Percentiles rank a stretch among this genome's conserved stretches.
Conservation (phyloP, 495 filamentous ascomycete genomes). For the Aspergillus bridgeri region DNA sequence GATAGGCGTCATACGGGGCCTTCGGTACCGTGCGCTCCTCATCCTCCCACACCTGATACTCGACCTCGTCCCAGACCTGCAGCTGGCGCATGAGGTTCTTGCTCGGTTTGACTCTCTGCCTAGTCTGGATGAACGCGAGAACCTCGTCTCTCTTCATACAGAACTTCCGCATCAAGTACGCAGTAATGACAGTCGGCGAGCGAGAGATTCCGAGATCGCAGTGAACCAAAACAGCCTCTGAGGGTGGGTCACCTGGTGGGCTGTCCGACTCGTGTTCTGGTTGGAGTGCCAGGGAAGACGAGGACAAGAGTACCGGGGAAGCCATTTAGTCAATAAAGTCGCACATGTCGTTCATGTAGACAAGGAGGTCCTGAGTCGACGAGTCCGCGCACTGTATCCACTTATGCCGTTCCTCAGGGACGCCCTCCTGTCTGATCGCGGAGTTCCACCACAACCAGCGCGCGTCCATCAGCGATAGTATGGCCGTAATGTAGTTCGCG, state of each 20-base stretch:
- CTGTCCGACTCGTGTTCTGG: slow-evolving; percentile 4
- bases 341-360: slow-evolving; percentile 30
- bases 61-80: slow-evolving; percentile 26
- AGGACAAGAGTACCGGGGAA: slow-evolving; percentile 18
- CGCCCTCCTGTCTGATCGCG: slow-evolving; percentile 24
- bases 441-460: slow-evolving; percentile 24
- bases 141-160: slow-evolving; percentile 5
- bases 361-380: slow-evolving; percentile 33
- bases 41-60: slow-evolving; percentile 35
- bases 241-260: slow-evolving; percentile 8
- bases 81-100: slow-evolving; percentile 26
- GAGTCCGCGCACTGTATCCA: slow-evolving; percentile 34
- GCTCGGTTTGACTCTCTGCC: slow-evolving; percentile 24
- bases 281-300: slow-evolving; percentile 16
- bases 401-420: slow-evolving; percentile 30
- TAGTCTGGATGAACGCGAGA: slow-evolving; percentile 15
- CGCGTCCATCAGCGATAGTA: slow-evolving; percentile 31
- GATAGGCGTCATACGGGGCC: slow-evolving; percentile 23
- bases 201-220: slow-evolving; percentile 36
- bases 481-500: slow-evolving; percentile 31
- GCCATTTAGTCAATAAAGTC: slow-evolving; percentile 39
- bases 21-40: slow-evolving; percentile 26
- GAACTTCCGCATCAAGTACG: slow-evolving; percentile 32
- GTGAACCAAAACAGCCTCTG: slow-evolving; percentile 31
- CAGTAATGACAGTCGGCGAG: slow-evolving; percentile 31